Conservation (phyloP, 192 early-diverging fungal species). For the Coemansia sp. region DNA sequence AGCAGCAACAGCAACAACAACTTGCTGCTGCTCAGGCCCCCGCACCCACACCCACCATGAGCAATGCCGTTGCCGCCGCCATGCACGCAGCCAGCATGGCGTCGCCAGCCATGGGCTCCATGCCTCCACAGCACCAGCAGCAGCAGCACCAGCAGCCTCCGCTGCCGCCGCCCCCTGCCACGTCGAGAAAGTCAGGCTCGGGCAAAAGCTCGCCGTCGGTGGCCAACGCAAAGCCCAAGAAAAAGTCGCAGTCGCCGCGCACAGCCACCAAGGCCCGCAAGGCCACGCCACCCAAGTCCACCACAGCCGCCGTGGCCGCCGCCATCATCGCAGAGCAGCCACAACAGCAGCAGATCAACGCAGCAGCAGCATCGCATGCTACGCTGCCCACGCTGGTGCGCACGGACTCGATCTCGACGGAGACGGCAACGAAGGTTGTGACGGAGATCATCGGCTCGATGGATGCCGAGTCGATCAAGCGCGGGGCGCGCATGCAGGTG, state of each 20-base stretch:
- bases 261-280: conserved; percentile 40
- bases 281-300: conserved; percentile 11
- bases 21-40: too few species aligned
- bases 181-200: conserved; percentile 21
- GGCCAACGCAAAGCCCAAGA: conserved; percentile 32
- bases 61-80: background rate
- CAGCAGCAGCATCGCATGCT: background rate
- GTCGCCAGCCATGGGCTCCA: conserved; percentile 18
- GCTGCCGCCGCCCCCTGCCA: conserved; percentile 3
- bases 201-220: conserved; percentile 40
- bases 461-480: conserved; percentile 1
- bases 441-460: conserved; percentile 9
- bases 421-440: conserved; percentile 27
- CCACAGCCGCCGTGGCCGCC: background rate
- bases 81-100: conserved; percentile 29
- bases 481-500: conserved; percentile 9
- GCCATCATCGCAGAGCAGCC: background rate
- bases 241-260: conserved; percentile 50
- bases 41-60: conserved; percentile 4
- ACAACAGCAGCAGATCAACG: conserved; percentile 11
- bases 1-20: too few species aligned
- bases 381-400: conserved; percentile 11
- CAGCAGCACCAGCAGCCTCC: too few species aligned
- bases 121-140: conserved; percentile 2
- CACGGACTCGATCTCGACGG: conserved; percentile 25